phyloP scores from a whole-genome alignment of 768 basidiomycete genomes.

The Mycena alexandri region DNA sequence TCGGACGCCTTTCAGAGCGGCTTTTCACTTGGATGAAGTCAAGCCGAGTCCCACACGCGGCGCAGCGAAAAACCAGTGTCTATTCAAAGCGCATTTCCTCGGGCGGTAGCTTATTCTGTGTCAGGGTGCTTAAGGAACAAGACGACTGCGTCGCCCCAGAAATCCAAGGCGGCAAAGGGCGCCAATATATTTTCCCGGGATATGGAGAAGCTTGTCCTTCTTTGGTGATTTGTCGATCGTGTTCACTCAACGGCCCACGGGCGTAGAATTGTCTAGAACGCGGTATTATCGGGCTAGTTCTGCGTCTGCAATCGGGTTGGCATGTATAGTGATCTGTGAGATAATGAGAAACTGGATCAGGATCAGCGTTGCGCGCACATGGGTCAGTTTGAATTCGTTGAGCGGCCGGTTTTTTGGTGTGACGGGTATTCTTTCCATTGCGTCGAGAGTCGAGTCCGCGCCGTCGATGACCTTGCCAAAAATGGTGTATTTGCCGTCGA shows the following conservation, averaged over 20 bases:
- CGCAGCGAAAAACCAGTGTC: too few relatives aligned
- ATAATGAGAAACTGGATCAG: not conserved
- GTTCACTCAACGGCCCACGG: not conserved
- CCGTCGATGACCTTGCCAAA: constrained; percentile 99
- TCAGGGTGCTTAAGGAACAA: too few relatives aligned
- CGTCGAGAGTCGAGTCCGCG: constrained; percentile 91
- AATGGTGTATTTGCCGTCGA: constrained; percentile 95
- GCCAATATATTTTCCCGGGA: constrained; percentile 22
- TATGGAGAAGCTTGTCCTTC: constrained; percentile 6
- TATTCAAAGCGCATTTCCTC: too few relatives aligned
- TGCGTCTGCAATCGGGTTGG: constrained; percentile 94
- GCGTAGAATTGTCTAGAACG: not conserved
- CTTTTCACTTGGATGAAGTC: too few relatives aligned
- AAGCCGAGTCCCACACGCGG: too few relatives aligned
- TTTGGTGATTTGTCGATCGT: constrained; percentile 25
- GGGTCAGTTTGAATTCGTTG: constrained; percentile 84
- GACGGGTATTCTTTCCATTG: constrained; percentile 94
- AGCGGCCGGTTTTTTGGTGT: constrained; percentile 91
- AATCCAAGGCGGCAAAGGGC: not conserved
- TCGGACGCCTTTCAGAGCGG: too few relatives aligned
- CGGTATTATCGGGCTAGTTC: constrained; percentile 52
- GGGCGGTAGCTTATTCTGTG: too few relatives aligned
- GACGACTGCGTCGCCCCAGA: too few relatives aligned
- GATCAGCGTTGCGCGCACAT: constrained; percentile 61
- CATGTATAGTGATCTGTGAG: constrained; percentile 85